These are phyloP conservation scores for Lyophyllum semitale DNA, from an alignment of 768 basidiomycete species.

Conservation along the genomic window DNA sequence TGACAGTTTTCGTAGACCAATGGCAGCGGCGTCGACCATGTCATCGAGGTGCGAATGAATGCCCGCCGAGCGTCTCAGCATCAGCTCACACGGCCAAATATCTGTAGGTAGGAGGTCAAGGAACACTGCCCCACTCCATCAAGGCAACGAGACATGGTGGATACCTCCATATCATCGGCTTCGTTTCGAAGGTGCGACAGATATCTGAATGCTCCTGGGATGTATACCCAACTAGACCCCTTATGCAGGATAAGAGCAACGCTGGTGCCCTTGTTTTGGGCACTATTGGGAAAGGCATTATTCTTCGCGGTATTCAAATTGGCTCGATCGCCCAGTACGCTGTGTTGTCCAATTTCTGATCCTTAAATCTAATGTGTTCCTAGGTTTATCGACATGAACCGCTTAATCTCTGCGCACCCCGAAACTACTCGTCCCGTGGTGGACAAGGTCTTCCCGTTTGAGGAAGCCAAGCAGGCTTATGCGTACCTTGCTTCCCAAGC, in stretches of 20 bases:
- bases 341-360: background rate
- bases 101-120: slow-evolving; percentile 56
- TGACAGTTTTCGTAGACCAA: slow-evolving; percentile 32
- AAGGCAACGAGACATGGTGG: slow-evolving; percentile 42
- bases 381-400: slow-evolving; percentile 57
- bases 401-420: slow-evolving; percentile 43
- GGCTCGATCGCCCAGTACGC: slow-evolving; percentile 61
- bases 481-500: slow-evolving; percentile 51
- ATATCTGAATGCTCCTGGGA: no score
- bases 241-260: slow-evolving; percentile 26
- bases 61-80: background rate
- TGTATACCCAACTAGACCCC: slow-evolving; percentile 16
- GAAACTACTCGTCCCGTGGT: slow-evolving; percentile 50
- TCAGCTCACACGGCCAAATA: slow-evolving; percentile 17
- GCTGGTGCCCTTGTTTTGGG: slow-evolving; percentile 22
- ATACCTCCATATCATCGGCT: slow-evolving; percentile 51
- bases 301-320: no score
- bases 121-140: slow-evolving; percentile 48
- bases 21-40: slow-evolving; percentile 38
- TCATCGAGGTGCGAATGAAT: slow-evolving; percentile 32
- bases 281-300: slow-evolving; percentile 40
- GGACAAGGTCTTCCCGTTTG: slow-evolving; percentile 60
- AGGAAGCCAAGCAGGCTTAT: slow-evolving; percentile 52
- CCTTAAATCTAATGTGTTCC: background rate
- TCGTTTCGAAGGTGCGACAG: slow-evolving; percentile 40